Conservation (phyloP, 306 rosid genomes). For the Chamaecrista fasciculata region DNA sequence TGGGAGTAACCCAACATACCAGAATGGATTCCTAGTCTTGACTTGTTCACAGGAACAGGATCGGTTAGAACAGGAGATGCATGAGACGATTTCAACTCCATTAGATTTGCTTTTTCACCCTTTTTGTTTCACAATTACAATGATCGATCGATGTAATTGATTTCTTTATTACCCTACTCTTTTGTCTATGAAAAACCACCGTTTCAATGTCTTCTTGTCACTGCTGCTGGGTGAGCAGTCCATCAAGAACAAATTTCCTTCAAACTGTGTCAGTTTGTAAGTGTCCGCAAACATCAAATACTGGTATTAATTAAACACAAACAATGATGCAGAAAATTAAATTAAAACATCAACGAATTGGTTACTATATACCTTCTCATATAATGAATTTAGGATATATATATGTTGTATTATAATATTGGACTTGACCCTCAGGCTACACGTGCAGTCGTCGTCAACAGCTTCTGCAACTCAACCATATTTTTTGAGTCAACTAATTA, state of each 20-base stretch:
- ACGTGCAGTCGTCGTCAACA: background rate
- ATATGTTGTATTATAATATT: too few relatives aligned
- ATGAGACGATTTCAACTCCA: constrained; percentile 80
- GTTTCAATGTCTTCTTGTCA: constrained; percentile 80
- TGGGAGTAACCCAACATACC: constrained; percentile 36
- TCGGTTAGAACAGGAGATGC: constrained; percentile 71
- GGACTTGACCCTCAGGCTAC: background rate
- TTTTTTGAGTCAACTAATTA: too few relatives aligned
- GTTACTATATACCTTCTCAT: constrained; percentile 31
- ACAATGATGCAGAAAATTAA: background rate
- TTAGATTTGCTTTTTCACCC: too few relatives aligned
- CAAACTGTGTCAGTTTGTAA: background rate
- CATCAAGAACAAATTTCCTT: background rate
- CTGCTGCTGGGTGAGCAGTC: constrained; percentile 26
- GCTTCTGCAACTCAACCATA: background rate
- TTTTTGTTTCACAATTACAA: background rate
- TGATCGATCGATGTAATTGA: background rate
- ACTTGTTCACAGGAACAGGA: constrained; percentile 68
- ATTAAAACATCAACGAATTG: background rate
- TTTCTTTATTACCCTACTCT: constrained; percentile 69
- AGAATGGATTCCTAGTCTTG: constrained; percentile 70
- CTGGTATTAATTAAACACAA: background rate
- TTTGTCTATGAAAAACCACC: constrained; percentile 94
- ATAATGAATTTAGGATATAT: constrained; percentile 9
- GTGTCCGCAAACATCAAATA: background rate